Conservation (phyloP, 2,329 filamentous ascomycete genomes). For the Dactylella cylindrospora region DNA sequence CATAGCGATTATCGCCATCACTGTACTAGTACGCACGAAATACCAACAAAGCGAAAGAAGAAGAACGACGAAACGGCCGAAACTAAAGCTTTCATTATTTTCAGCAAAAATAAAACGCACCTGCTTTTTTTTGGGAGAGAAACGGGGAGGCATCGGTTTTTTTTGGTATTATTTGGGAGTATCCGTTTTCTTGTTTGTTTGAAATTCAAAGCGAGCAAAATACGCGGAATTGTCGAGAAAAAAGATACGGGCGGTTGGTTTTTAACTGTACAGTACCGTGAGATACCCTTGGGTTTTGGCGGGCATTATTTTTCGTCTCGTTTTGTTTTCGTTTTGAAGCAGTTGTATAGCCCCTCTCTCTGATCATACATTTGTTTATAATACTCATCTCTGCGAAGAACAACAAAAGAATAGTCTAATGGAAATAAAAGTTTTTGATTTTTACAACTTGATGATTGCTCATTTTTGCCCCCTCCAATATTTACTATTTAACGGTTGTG, state of each 20-base stretch:
- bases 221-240: background rate
- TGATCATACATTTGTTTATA: constrained; percentile 1
- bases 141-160: background rate
- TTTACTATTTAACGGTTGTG: too few species aligned
- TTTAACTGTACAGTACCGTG: constrained; percentile 30
- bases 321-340: background rate
- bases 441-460: too few species aligned
- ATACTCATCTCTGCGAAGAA: constrained; percentile 2
- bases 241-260: background rate
- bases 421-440: constrained; percentile 7
- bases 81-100: background rate
- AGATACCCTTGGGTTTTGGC: constrained; percentile 32
- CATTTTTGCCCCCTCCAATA: too few species aligned
- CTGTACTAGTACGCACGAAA: background rate
- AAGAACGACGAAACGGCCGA: constrained; percentile 23
- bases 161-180: background rate
- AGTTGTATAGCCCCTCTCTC: too few species aligned
- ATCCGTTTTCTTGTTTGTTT: background rate
- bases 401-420: too few species aligned
- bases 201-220: background rate
- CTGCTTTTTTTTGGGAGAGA: background rate
- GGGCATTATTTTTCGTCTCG: constrained; percentile 5
- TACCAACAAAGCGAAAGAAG: background rate
- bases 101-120: background rate
- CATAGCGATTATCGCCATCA: background rate